Percentiles rank a stretch among this genome's conserved stretches.
These are phyloP conservation scores for Syzygium malaccense DNA, from an alignment of 441 rosid genomes.

Conservation along the genomic window DNA sequence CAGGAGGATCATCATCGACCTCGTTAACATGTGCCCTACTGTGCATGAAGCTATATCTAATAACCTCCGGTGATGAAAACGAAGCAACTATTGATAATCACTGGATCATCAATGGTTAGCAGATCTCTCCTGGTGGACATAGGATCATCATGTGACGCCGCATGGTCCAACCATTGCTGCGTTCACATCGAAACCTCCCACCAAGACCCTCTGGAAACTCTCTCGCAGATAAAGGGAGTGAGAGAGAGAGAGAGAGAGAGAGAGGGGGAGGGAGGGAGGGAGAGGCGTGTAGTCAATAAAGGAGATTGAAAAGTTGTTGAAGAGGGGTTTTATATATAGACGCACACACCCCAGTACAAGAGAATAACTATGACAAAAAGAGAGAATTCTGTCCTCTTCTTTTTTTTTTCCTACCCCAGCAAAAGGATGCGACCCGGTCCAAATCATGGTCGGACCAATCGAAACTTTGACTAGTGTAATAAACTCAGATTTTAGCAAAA, in stretches of 20 bases:
- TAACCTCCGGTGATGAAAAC: not conserved
- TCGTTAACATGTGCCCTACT: not conserved
- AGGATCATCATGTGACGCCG: not conserved
- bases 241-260: not conserved
- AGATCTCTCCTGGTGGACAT: not conserved
- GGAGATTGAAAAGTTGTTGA: not conserved
- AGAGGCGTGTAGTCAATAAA: not conserved
- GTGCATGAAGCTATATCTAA: slow-evolving; percentile 4
- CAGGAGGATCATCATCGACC: slow-evolving; percentile 13
- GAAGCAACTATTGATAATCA: not conserved
- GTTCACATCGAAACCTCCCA: not conserved
- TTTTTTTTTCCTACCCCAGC: not conserved
- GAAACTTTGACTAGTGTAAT: not conserved
- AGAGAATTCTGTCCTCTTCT: not conserved
- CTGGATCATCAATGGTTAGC: not conserved
- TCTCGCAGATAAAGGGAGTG: not conserved
- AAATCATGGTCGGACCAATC: not conserved
- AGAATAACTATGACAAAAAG: not conserved
- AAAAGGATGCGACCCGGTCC: not conserved
- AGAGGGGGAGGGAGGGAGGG: too few species aligned
- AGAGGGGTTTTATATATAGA: not conserved
- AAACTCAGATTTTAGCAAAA: not conserved
- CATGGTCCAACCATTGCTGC: not conserved
- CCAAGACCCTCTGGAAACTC: not conserved
- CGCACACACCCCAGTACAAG: not conserved